Percentiles rank a stretch among this genome's conserved stretches.
Evolutionary conservation across 2,329 filamentous ascomycete genomes (phyloP).

Genomic region (Ciborinia camelliae): DNA sequence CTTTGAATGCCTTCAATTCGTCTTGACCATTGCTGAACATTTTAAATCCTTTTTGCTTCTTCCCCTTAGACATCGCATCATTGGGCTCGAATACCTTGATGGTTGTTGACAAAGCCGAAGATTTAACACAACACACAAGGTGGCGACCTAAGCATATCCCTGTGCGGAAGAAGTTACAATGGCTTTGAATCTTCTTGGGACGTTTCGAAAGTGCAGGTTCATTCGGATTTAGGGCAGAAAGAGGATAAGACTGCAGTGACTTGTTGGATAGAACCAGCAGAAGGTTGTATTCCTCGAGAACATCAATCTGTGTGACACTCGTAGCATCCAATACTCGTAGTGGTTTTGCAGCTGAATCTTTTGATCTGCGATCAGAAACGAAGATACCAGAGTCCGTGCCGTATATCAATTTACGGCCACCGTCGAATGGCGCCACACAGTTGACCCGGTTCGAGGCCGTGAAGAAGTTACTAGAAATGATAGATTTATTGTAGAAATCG

Average conservation of each 20-base stretch:
- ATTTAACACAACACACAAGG: constrained; percentile 94
- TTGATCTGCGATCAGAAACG: constrained; percentile 84
- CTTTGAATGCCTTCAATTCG: constrained; percentile 93
- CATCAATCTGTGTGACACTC: constrained; percentile 91
- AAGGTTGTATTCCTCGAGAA: constrained; percentile 90
- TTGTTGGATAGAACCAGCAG: constrained; percentile 91
- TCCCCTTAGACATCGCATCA: constrained; percentile 87
- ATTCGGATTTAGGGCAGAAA: constrained; percentile 80
- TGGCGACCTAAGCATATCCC: constrained; percentile 93
- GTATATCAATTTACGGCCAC: constrained; percentile 88
- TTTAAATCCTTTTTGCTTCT: constrained; percentile 94
- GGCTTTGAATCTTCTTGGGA: constrained; percentile 92
- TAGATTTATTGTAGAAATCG: constrained; percentile 79
- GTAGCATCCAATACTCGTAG: constrained; percentile 81
- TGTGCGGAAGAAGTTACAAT: constrained; percentile 98
- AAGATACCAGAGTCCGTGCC: constrained; percentile 94
- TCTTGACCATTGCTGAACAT: constrained; percentile 95
- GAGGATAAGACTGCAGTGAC: constrained; percentile 82
- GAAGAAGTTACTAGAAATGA: constrained; percentile 59
- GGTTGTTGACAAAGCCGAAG: constrained; percentile 84
- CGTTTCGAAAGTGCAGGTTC: constrained; percentile 79
- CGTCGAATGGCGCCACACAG: constrained; percentile 91
- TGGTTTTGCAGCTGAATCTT: constrained; percentile 70
- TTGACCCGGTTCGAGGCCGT: constrained; percentile 77
- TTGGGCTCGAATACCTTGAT: constrained; percentile 99